Evolutionary conservation across 306 rosid genomes (phyloP).

Genomic region (Ormosia semicastrata): DNA sequence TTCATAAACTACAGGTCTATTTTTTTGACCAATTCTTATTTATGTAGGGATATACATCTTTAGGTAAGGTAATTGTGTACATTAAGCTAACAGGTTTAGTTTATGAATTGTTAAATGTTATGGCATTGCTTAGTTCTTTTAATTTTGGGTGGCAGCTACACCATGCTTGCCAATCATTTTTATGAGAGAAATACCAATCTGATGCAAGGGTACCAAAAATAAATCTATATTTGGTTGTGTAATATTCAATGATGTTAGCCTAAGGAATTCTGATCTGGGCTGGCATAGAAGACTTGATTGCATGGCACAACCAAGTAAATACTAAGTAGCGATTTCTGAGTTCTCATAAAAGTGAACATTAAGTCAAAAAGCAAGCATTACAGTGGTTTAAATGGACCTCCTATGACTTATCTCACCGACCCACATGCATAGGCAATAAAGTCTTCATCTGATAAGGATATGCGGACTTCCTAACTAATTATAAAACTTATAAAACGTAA

Average conservation of each 20-base stretch:
- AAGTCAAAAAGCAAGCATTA: neutral
- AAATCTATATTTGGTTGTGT: neutral
- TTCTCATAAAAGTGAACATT: neutral
- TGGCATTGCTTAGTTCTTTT: slow-evolving; percentile 4
- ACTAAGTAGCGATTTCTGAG: too few species aligned
- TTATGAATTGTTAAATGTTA: neutral
- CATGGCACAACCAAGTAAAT: neutral
- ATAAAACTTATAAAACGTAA: neutral
- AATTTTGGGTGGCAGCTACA: neutral
- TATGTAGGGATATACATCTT: neutral
- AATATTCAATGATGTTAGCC: neutral
- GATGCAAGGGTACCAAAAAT: neutral
- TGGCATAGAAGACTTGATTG: neutral
- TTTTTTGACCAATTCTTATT: neutral
- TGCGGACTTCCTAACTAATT: neutral
- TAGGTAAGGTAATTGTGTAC: neutral
- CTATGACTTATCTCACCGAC: slow-evolving; percentile 3
- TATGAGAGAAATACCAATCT: neutral
- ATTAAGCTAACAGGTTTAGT: neutral
- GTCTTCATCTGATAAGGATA: neutral
- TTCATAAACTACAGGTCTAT: neutral
- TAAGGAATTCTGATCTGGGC: neutral
- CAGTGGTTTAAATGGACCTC: neutral
- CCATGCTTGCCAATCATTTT: neutral
- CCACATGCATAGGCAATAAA: neutral